A percentile compares a stretch with the other conserved stretches of the same genome.
These are phyloP conservation scores for Cyclotella choctawhatcheeana DNA, from an alignment of 108 stramenopile species.

Conservation along the genomic window DNA sequence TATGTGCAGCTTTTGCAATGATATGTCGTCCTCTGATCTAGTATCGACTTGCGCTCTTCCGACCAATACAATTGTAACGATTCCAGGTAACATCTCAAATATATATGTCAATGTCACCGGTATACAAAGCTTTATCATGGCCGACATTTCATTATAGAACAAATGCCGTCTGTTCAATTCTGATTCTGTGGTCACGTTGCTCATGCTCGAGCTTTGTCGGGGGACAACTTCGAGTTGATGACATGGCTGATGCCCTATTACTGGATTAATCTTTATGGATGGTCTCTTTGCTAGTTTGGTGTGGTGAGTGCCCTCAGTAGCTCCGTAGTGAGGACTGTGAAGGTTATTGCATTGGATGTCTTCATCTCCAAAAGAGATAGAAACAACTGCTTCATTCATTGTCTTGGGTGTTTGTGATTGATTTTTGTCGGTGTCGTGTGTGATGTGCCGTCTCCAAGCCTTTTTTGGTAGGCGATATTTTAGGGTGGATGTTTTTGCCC, in stretches of 20 bases:
- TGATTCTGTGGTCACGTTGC: background rate
- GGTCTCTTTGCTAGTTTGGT: background rate
- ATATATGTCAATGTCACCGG: slow-evolving; percentile 41
- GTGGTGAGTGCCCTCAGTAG: background rate
- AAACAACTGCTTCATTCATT: background rate
- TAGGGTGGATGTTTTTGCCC: too few relatives aligned
- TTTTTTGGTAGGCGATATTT: too few relatives aligned
- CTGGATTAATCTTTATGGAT: background rate
- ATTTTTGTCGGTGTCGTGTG: too few relatives aligned
- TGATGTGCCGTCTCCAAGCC: too few relatives aligned
- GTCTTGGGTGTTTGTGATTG: too few relatives aligned
- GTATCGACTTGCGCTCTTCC: slow-evolving; percentile 19
- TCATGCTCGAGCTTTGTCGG: background rate
- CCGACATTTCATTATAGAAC: slow-evolving; percentile 34
- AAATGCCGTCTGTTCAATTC: background rate
- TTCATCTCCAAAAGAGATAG: background rate
- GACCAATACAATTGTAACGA: slow-evolving; percentile 45
- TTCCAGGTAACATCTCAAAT: slow-evolving; percentile 49
- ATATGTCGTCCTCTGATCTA: background rate
- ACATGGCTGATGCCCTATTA: slow-evolving; percentile 10
- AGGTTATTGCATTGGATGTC: background rate
- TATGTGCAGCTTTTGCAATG: slow-evolving; percentile 39
- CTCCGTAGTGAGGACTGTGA: background rate
- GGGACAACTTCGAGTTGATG: slow-evolving; percentile 11
- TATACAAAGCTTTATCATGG: slow-evolving; percentile 34